Base-by-base conservation (phyloP, 1,139 yeast genomes). In the Suhomyces atakaporum region DNA sequence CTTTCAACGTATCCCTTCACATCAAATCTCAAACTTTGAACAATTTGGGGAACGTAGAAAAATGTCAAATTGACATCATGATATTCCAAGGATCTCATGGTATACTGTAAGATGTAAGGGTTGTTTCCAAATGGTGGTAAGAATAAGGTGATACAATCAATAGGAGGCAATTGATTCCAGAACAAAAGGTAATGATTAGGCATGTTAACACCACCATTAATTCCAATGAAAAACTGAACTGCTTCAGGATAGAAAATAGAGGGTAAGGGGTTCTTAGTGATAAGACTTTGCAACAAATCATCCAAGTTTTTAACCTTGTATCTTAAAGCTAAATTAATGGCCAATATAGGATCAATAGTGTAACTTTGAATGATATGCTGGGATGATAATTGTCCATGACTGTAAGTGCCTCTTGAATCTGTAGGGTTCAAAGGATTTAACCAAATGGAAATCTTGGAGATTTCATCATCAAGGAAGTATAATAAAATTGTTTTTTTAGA, bases 21-120 rank as follows among this genome's bases (percentile, higher is more conserved):
- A 58, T 92, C 98, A 58, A 82, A 83, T 49, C 97, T 76, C 46
- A 94, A 72, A 42, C 87, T 77, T 62, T 94, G 99, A 12, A 94
- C 98, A 60, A 94, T 88, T 59, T 94, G 98, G 2, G 99, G 98
- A 29, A 94, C 97, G 55, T 94, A 94, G 61, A 94, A 94, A 66
- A 94, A 94, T 0, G 97, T 87, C 44, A 86, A 66, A 52, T 86
- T 85, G 29, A 87, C 90, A 55, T 89, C 96, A 54, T 88, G 95
- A 21, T 81, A 74, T 59, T 90, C 96, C 46, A 94, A 68, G 0
- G 97, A 85, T 48, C 96, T 75, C 84, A 92, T 85, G 20, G 96
- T 84, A 55, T 82, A 92, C 59, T 94, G 99, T 42, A 88, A 65
- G 21, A 87, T 67, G 49, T 70, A 75, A 0, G 95, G 80, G 51